These are phyloP conservation scores for Claviceps spartinae DNA, from an alignment of 2,329 filamentous ascomycete genomes.

Conservation along the genomic window DNA sequence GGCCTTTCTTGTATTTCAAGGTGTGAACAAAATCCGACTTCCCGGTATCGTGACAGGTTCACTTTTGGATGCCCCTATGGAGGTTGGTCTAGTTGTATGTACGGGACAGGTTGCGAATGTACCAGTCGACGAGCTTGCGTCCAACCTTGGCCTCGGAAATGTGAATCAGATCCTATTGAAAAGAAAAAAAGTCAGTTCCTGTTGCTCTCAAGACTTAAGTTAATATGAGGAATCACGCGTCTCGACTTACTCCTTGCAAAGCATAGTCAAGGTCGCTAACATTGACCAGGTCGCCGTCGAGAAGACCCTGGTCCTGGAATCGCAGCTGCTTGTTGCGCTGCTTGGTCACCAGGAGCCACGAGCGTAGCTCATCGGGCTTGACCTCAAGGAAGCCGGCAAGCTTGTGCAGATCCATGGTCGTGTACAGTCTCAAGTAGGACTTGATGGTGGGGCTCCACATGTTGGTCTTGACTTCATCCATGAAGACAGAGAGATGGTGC, in stretches of 20 bases:
- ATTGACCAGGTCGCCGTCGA: constrained; percentile 87
- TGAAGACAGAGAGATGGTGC: constrained; percentile 95
- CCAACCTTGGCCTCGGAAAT: constrained; percentile 98
- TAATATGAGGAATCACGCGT: not conserved
- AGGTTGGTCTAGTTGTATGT: constrained; percentile 52
- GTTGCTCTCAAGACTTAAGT: not conserved
- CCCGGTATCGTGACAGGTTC: not conserved
- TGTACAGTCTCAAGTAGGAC: constrained; percentile 97
- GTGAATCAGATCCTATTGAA: constrained; percentile 74
- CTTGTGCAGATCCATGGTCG: constrained; percentile 98
- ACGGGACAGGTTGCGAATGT: constrained; percentile 88
- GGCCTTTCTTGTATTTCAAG: not conserved
- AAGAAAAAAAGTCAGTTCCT: constrained; percentile 10
- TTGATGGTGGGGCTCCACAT: constrained; percentile 96
- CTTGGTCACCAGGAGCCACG: constrained; percentile 94
- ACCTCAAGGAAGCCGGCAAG: constrained; percentile 94
- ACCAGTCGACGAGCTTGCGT: constrained; percentile 96
- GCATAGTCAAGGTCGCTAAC: constrained; percentile 95
- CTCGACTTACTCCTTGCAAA: constrained; percentile 66
- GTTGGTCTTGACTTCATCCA: constrained; percentile 99
- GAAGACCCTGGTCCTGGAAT: constrained; percentile 74
- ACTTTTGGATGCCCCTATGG: not conserved
- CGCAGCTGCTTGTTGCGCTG: constrained; percentile 93
- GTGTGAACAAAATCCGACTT: not conserved
- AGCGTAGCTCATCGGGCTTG: constrained; percentile 86